Conservation (phyloP, 164 flowering plant species). For the Tetrastigma voinierianum region DNA sequence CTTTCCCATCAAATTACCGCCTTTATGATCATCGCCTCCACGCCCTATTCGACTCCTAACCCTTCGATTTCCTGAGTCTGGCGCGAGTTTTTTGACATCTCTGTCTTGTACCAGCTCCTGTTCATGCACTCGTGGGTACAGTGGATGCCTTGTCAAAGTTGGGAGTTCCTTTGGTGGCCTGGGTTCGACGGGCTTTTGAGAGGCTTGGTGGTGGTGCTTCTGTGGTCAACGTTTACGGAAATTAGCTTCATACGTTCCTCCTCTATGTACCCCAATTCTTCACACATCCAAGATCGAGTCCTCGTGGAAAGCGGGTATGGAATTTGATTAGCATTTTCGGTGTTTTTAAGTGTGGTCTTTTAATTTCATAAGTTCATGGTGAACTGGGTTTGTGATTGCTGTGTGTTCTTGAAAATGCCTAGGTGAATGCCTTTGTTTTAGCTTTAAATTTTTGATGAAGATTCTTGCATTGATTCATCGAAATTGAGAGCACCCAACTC, state of each 20-base stretch:
- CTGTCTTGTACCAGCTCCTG: slow-evolving; percentile 19
- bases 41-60: slow-evolving; percentile 16
- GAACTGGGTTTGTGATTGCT: no score
- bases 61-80: slow-evolving; percentile 8
- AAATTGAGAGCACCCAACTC: no score
- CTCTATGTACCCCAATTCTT: slow-evolving; percentile 39
- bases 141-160: slow-evolving; percentile 32
- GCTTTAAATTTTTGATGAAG: no score
- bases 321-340: no score
- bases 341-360: no score
- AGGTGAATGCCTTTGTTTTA: no score
- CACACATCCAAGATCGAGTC: slow-evolving; percentile 18
- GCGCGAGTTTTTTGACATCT: slow-evolving; percentile 38
- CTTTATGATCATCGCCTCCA: slow-evolving; percentile 16
- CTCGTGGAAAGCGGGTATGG: no score
- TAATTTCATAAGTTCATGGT: no score
- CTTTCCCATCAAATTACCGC: slow-evolving; percentile 4
- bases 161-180: slow-evolving; percentile 21
- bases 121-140: slow-evolving; percentile 11
- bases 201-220: slow-evolving; percentile 13
- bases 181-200: slow-evolving; percentile 19
- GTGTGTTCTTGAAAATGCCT: no score
- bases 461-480: no score
- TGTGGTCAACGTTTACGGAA: slow-evolving; percentile 24
- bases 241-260: slow-evolving; percentile 28